These are phyloP conservation scores for Rhytidhysteron rufulum DNA, from an alignment of 2,329 filamentous ascomycete genomes.

Conservation along the genomic window DNA sequence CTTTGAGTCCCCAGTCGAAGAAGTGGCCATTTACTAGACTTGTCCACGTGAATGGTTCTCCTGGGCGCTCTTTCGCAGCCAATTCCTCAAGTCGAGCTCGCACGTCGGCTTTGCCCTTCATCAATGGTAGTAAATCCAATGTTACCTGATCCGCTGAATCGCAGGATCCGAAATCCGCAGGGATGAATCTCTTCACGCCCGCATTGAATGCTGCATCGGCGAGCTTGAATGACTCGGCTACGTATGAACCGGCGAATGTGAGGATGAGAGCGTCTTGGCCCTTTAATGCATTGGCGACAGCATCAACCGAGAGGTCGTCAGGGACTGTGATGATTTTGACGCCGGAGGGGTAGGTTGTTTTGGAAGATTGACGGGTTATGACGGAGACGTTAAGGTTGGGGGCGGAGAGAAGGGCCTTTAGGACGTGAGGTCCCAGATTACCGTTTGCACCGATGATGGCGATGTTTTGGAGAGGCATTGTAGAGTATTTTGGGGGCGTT, in stretches of 20 bases:
- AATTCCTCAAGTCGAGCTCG: conserved; percentile 48
- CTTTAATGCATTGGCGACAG: conserved; percentile 35
- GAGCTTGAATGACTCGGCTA: conserved; percentile 47
- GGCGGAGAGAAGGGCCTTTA: conserved; percentile 26
- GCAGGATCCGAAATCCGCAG: conserved; percentile 55
- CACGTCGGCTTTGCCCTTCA: conserved; percentile 46
- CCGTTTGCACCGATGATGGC: conserved; percentile 38
- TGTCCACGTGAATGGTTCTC: conserved; percentile 54
- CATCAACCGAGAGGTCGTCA: conserved; percentile 32
- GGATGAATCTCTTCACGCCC: conserved; percentile 58
- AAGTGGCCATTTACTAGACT: conserved; percentile 57
- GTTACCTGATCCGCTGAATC: conserved; percentile 39
- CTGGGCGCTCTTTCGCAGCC: conserved; percentile 36
- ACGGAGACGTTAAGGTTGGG: conserved; percentile 28
- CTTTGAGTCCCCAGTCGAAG: conserved; percentile 56
- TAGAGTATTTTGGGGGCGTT: conserved; percentile 18
- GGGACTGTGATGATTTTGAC: conserved; percentile 40
- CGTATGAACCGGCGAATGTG: conserved; percentile 43
- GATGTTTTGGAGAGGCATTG: conserved; percentile 34
- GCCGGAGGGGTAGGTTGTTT: conserved; percentile 38
- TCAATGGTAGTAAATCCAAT: conserved; percentile 49
- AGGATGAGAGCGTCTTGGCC: conserved; percentile 48
- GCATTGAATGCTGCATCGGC: conserved; percentile 57
- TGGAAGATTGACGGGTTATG: conserved; percentile 31
- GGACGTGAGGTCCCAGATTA: conserved; percentile 30